Conservation (phyloP, 1,284 basidiomycete species). For the Volvariella volvacea region DNA sequence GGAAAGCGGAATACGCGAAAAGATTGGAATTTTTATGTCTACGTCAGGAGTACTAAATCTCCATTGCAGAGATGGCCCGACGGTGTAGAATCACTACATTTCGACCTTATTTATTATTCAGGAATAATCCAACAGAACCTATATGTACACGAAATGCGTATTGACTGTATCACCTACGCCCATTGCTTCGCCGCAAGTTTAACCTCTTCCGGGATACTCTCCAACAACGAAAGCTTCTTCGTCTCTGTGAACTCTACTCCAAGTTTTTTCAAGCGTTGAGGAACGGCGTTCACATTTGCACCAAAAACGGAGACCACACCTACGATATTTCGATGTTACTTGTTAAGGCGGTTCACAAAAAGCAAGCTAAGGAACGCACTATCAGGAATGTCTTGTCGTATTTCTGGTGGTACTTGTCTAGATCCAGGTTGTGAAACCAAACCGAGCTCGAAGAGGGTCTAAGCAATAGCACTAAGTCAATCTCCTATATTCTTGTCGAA, state of each 20-base stretch:
- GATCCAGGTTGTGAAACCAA: not conserved
- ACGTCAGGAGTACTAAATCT: too few relatives aligned
- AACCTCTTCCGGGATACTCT: slow-evolving; percentile 26
- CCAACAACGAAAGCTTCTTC: slow-evolving; percentile 22
- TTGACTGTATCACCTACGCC: not conserved
- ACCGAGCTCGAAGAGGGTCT: not conserved
- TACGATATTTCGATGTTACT: too few relatives aligned
- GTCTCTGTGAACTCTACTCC: slow-evolving; percentile 33
- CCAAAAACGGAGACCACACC: slow-evolving; percentile 34
- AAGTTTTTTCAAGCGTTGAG: slow-evolving; percentile 26
- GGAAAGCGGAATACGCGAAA: too few relatives aligned
- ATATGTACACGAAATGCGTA: too few relatives aligned
- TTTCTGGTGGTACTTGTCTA: not conserved
- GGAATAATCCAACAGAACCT: too few relatives aligned
- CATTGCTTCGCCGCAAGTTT: slow-evolving; percentile 19
- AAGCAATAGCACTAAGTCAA: too few relatives aligned
- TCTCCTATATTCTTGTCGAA: too few relatives aligned
- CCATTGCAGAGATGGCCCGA: too few relatives aligned
- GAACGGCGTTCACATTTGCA: slow-evolving; percentile 26
- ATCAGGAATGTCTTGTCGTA: not conserved
- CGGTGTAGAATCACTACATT: too few relatives aligned
- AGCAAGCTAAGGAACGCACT: not conserved
- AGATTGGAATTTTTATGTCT: too few relatives aligned
- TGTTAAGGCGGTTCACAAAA: not conserved
- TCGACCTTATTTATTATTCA: too few relatives aligned